phyloP scores from a whole-genome alignment of 2,329 filamentous ascomycete genomes.

The Paecilomyces dactylethromorphus region DNA sequence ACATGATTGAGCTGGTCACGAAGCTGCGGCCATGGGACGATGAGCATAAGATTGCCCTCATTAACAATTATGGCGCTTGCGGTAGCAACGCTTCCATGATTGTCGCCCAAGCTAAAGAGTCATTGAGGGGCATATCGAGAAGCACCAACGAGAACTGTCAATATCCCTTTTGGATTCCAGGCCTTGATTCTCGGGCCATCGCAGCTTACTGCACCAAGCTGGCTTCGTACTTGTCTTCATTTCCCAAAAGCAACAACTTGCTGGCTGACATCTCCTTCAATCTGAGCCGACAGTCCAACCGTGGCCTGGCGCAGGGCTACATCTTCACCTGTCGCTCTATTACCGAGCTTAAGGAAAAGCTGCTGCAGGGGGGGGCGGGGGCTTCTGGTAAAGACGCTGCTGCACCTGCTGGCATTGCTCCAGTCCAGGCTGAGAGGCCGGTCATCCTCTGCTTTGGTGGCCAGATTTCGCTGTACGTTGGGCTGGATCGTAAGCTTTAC shows the following conservation, averaged over 20 bases:
- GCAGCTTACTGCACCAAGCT: conserved; percentile 6
- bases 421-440: conserved; percentile 5
- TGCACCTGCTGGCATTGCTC: conserved; percentile 1
- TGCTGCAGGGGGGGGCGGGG: conserved; percentile 8
- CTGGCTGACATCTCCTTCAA: conserved; percentile 27
- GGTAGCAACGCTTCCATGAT: conserved; percentile 23
- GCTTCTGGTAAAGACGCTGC: too few species aligned
- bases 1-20: conserved; percentile 11
- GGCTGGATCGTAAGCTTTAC: conserved; percentile 21
- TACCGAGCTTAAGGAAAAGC: conserved; percentile 10
- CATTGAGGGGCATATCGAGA: conserved; percentile 1
- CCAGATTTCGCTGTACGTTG: conserved; percentile 24
- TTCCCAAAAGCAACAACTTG: neutral
- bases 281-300: conserved; percentile 12
- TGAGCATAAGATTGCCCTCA: conserved; percentile 7
- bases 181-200: conserved; percentile 15
- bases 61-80: conserved; percentile 26
- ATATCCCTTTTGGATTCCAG: conserved; percentile 11
- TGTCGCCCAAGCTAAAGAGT: conserved; percentile 8
- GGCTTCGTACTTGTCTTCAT: neutral
- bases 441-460: conserved; percentile 37
- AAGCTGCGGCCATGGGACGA: conserved; percentile 5
- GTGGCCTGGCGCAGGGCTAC: conserved; percentile 6
- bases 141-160: neutral
- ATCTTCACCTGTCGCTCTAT: conserved; percentile 20